Base-by-base conservation (phyloP, 1,284 basidiomycete species). In the Microbotryum scabiosae region DNA sequence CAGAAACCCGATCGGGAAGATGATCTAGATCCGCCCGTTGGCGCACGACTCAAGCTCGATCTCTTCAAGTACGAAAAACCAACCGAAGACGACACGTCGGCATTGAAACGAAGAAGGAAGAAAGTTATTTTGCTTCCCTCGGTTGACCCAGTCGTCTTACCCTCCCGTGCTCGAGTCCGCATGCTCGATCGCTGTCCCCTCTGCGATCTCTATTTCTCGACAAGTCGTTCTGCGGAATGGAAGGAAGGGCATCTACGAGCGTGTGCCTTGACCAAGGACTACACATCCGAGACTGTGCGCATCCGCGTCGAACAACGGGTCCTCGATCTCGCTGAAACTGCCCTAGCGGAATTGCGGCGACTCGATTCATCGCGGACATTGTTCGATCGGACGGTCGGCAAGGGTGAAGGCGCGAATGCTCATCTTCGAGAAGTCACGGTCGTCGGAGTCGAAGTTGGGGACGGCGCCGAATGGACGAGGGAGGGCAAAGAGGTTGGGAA, bases 171-270 rank as follows among this genome's bases (percentile, higher is more conserved):
- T 54, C 30, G 56, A 57, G 47, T 73, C 65, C 51, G 70, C 58
- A 21, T 59, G 56, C 25, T 74, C 65, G 51, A 82, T 56, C 57
- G 77, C 66, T 89, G 87, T 67, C 78, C 87, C 50, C 79, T 80
- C 51, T 90, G 87, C 69, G 80, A 82, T 45, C 71, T 79, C 9
- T 41, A 41, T 12, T 41, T 41, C 14, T 41, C 36, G 9, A 41
- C 36, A 12, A 41, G 36, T 41, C 36, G 36, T 41, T 16, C 23
- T 1, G 5, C 30, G 12, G 73, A 74, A 0, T 90, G 87, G 87
- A 87, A 85, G 2, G 73, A 81, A 68, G 71, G 77, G 3, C 87
- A 90, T 70, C 81, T 90, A 25, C 78, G 79, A 54, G 74, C 78
- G 1, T 90, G 87, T 71, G 82, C 84, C 23, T 82, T 80, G 73